Base-by-base conservation (phyloP, 345 rosid species). In the Populus simonii region DNA sequence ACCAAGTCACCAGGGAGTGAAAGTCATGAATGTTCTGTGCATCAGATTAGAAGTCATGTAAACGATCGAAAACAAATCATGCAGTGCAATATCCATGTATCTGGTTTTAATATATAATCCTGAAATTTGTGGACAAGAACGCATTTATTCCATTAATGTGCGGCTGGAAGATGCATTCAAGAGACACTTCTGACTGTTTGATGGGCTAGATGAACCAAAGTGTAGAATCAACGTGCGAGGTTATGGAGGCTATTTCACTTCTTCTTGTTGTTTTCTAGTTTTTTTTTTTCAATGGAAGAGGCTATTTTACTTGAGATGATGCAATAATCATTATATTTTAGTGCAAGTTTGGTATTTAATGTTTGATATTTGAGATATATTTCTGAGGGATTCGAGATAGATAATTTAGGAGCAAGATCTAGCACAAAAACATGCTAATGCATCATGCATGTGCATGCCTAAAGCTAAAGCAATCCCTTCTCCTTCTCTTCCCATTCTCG, bases 401-500 rank as follows among this genome's bases (percentile, higher is more conserved):
- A 53, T 2, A 53, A 23, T 43, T 1, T 23, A 76, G 67, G 8
- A 51, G 71, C 68, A 57, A 79, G 74, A 70, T 76, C 22, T 23
- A 74, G 65, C 71, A 74, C 66, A 8, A 71, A 76, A 65, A 65
- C 80, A 75, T 70, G 79, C 20, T 15, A 45, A 20, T 57, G 70
- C 66, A 13, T 3, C 61, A 35, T 31, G 43, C 83, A 74, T 72
- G 81, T 81, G 81, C 74, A 70, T 25, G 68, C 41, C 38, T 62
- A 0, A 3, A 67, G 18, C 16, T 23, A n/a, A 41, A 36, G 36
- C 5, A 18, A 16, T 7, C n/a, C 15, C 23, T 20, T 72, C 9
- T 20, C 13, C 16, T 55, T 63, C 75, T 38, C 7, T 20, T 18
- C 11, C 16, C 45, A 36, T 7, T 15, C 2, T 12, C 12, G n/a